These are phyloP conservation scores for Globisporangium spinosum DNA, from an alignment of 352 stramenopile genomes.

Conservation along the genomic window DNA sequence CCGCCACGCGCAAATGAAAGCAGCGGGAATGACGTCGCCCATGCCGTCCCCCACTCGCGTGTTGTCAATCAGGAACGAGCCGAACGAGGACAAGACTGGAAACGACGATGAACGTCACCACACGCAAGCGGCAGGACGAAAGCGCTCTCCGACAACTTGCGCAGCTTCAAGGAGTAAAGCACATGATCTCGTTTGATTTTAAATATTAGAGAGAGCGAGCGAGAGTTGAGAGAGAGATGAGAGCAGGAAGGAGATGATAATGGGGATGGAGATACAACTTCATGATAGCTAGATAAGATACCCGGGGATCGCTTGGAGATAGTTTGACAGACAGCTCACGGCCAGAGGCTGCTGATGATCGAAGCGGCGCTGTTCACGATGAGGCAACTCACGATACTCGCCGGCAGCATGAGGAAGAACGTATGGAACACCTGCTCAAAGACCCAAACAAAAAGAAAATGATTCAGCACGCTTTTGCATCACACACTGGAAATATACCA, in stretches of 20 bases:
- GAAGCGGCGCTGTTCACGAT: constrained; percentile 71
- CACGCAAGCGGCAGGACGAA: background rate
- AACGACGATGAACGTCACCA: background rate
- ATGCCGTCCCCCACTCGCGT: background rate
- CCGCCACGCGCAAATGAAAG: constrained; percentile 33
- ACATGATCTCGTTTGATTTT: constrained; percentile 18
- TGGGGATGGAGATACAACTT: background rate
- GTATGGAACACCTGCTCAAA: constrained; percentile 57
- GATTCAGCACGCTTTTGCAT: background rate
- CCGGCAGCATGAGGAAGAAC: constrained; percentile 78
- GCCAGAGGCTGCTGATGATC: constrained; percentile 75
- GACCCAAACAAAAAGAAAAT: constrained; percentile 1
- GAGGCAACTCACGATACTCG: constrained; percentile 76
- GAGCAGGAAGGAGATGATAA: background rate
- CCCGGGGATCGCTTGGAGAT: background rate
- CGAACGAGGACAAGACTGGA: background rate
- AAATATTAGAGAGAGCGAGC: constrained; percentile 12
- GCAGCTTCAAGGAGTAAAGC: constrained; percentile 4
- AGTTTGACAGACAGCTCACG: constrained; percentile 25
- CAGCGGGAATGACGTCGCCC: background rate
- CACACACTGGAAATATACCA: background rate
- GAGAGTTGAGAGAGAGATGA: constrained; percentile 1
- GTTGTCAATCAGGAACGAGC: background rate
- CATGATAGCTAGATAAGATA: constrained; percentile 5
- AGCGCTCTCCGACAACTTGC: background rate